A percentile compares a stretch with the other conserved stretches of the same genome.
These are phyloP conservation scores for Fusarium multiceps DNA, from an alignment of 2,329 filamentous ascomycete species.

Conservation along the genomic window DNA sequence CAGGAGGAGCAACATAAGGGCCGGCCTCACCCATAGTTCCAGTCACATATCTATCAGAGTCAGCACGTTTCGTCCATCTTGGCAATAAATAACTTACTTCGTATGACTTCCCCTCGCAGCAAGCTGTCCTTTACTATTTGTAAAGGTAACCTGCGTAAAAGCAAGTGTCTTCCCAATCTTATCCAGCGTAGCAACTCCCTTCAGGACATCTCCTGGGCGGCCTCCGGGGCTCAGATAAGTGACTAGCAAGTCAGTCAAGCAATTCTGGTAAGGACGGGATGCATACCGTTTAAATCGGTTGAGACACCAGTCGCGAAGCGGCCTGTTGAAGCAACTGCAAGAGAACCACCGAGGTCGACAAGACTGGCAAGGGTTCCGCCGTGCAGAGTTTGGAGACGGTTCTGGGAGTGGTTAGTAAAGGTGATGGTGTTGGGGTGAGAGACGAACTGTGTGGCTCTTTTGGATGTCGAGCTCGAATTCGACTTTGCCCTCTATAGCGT, in stretches of 20 bases:
- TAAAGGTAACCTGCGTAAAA: conserved; percentile 70
- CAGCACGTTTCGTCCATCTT: too few relatives aligned
- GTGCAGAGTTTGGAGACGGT: conserved; percentile 80
- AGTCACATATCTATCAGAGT: conserved; percentile 54
- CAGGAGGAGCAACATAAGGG: conserved; percentile 52
- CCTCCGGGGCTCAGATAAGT: conserved; percentile 71
- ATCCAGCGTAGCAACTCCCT: conserved; percentile 68
- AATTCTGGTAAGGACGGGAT: too few relatives aligned
- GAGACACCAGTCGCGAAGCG: conserved; percentile 72
- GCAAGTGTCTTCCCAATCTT: conserved; percentile 74
- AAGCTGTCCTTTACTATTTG: conserved; percentile 67
- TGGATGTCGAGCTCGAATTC: conserved; percentile 81
- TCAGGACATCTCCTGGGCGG: conserved; percentile 66
- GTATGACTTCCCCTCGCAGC: conserved; percentile 73
- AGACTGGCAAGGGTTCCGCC: conserved; percentile 83
- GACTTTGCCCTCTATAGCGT: conserved; percentile 73
- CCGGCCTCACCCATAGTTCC: conserved; percentile 53
- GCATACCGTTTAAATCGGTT: conserved; percentile 70
- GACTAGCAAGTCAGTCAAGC: conserved; percentile 54
- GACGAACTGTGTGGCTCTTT: conserved; percentile 76
- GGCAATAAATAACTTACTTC: conserved; percentile 59
- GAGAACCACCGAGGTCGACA: conserved; percentile 73
- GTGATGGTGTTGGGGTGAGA: fast-evolving
- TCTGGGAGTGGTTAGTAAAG: conserved; percentile 59
- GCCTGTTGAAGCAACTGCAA: conserved; percentile 73